Evolutionary conservation across 306 rosid genomes (phyloP).

Genomic region (Medicago truncatula): MtrunA17r5.0-ANR NC_053045.1:3198001-3198500

Average conservation of each 20-base stretch:
- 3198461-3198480: background rate
- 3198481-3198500: conserved; percentile 20
- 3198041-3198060: background rate
- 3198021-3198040: background rate
- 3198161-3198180: background rate
- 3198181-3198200: background rate
- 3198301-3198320: conserved; percentile 17
- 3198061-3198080: background rate
- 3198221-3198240: conserved; percentile 1
- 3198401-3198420: background rate
- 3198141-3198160: background rate
- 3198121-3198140: background rate
- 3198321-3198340: conserved; percentile 8
- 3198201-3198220: background rate
- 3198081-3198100: background rate
- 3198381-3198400: conserved; percentile 5
- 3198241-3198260: conserved; percentile 19
- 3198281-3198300: conserved; percentile 2
- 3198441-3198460: conserved; percentile 14
- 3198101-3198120: background rate
- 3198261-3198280: conserved; percentile 4
- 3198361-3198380: background rate
- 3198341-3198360: background rate
- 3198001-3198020: background rate
- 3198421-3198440: conserved; percentile 18